Base-by-base conservation (phyloP, 2,329 filamentous ascomycete species). In the Paecilomyces fulvus region DNA sequence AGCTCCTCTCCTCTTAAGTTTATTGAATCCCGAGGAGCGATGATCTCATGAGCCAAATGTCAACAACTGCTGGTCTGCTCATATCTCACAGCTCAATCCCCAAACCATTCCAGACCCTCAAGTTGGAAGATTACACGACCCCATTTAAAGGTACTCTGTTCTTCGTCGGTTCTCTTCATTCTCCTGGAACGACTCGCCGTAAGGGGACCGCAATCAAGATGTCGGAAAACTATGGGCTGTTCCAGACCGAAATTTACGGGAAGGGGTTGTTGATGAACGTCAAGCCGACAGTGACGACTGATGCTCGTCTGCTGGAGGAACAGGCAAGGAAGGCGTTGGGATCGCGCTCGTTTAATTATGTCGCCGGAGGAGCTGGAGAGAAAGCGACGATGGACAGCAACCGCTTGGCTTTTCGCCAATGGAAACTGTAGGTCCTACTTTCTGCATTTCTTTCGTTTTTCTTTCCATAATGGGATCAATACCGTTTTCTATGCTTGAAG, bases 351-450 rank as follows among this genome's bases (percentile, higher is more conserved):
- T 86, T 80, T 65, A 81, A 81, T 59, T 87, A 87, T 70, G 79
- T 86, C 23, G 74, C 78, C 14, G 83, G 84, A n/a, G 83, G 82
- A 6, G 84, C 84, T 0, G 83, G 84, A 1, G 82, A 85, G 62
- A 75, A 79, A 37, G 76, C 81, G 2, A 87, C 84, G 0, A 80
- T 83, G 75, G 79, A 81, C 53, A 80, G 81, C 49, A 85, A 85
- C 63, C 75, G 78, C 7, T 70, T 80, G 20, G 82, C 82, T 0
- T 85, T 86, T 59, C 71, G 77, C 46, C 77, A 79, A 58, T 78
- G 75, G 75, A 77, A 75, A 64, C 52, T 73, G 73, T 73, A 65
- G 56, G 65, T 60, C 51, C 51, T 51, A 11, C 25, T 17, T 20
- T 23, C 23, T 43, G 11, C 25, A 17, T 54, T 43, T 25, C 9